These are phyloP conservation scores for Corynascus novoguineensis DNA, from an alignment of 495 filamentous ascomycete genomes.

Conservation along the genomic window DNA sequence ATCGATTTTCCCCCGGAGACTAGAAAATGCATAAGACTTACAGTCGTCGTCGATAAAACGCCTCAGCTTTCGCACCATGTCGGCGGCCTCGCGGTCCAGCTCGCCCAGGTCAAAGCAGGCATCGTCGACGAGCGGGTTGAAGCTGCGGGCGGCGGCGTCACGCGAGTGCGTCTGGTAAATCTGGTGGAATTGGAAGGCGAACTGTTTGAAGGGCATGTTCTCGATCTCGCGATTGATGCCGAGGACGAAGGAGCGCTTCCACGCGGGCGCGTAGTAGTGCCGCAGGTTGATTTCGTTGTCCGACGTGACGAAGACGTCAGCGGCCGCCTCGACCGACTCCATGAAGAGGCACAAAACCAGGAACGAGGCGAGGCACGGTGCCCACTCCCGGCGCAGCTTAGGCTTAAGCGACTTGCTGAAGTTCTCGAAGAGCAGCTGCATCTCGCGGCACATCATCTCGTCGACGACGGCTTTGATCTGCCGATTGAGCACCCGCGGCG, in stretches of 20 bases:
- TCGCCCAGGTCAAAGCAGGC: slow-evolving; percentile 29
- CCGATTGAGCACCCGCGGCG: slow-evolving; percentile 46
- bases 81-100: slow-evolving; percentile 34
- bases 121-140: slow-evolving; percentile 42
- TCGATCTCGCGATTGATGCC: slow-evolving; percentile 42
- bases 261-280: slow-evolving; percentile 24
- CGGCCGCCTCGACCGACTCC: slow-evolving; percentile 45
- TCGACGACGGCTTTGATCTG: slow-evolving; percentile 50
- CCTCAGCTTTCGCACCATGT: slow-evolving; percentile 40
- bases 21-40: slow-evolving; percentile 22
- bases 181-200: slow-evolving; percentile 50
- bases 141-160: slow-evolving; percentile 38
- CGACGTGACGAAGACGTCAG: slow-evolving; percentile 44
- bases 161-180: slow-evolving; percentile 47
- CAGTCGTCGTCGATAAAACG: slow-evolving; percentile 36
- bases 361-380: slow-evolving; percentile 47
- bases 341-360: slow-evolving; percentile 49
- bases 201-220: slow-evolving; percentile 48
- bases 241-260: slow-evolving; percentile 38
- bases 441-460: slow-evolving; percentile 43
- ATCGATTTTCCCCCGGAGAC: not conserved
- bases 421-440: slow-evolving; percentile 40
- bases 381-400: slow-evolving; percentile 45
- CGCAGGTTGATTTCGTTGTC: slow-evolving; percentile 44
- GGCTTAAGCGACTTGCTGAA: slow-evolving; percentile 46